Base-by-base conservation (phyloP, 2,329 filamentous ascomycete species). In the Colletotrichum paranaense region DNA sequence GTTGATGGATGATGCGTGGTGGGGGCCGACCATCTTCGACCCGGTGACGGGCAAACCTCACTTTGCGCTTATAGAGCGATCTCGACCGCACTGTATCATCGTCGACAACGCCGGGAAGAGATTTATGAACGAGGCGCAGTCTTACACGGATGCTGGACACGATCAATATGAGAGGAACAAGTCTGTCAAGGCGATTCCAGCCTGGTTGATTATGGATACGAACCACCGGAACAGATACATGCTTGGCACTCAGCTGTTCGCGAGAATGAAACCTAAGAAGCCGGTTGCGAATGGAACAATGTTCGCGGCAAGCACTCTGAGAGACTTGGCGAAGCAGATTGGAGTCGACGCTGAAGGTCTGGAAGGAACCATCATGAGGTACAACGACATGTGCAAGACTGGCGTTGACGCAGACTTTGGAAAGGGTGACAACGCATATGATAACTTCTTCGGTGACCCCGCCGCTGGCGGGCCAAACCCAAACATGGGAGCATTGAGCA, bases 121-220 rank as follows among this genome's bases (percentile, higher is more conserved):
- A 12, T 84, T 83, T 74, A 74, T 78, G 62, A 82, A 83, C 73
- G 82, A 84, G 76, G 74, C 81, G 0, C 75, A 78, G 62, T 72
- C 75, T 28, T 83, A 84, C 70, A 78, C 76, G 4, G 76, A 78
- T 57, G 74, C 76, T 7, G 81, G 78, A 0, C 76, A 76, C 11
- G 68, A 74, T 3, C 75, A 78, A 19, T 81, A 74, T 52, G 55
- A 76, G 72, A 46, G 68, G 68, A 65, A 72, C 65, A 69, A 74
- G 56, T 68, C 64, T 6, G 74, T 75, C 5, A 57, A 72, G 5
- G 75, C 80, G 11, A 78, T 81, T 28, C 81, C 80, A 2, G 75
- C 80, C 3, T 82, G 75, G 70, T 57, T 82, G 52, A 78, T 83
- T 58, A 68, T 82, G 46, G 82, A 83, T 73, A 72, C 68, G 16